A percentile compares a stretch with the other conserved stretches of the same genome.
Conservation (phyloP, 495 filamentous ascomycete genomes). For the Usnea hakonensis region DNA sequence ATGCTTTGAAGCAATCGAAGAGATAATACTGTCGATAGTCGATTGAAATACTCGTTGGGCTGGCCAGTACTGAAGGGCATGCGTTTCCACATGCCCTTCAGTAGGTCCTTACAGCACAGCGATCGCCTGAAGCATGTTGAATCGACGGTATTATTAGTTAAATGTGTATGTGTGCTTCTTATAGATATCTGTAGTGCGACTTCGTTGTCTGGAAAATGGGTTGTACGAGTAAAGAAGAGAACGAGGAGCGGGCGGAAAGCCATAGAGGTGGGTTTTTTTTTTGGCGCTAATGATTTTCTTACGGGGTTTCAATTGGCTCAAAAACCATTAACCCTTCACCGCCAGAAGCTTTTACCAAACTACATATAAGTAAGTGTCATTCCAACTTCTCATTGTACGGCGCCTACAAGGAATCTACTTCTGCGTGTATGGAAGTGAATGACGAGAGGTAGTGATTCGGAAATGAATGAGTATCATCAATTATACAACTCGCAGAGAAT, state of each 20-base stretch:
- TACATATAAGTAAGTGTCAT: conserved; percentile 18
- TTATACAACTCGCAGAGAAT: not conserved
- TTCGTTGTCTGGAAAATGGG: conserved; percentile 56
- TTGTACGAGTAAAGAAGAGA: conserved; percentile 32
- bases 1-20: conserved; percentile 42
- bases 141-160: conserved; percentile 65
- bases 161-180: conserved; percentile 32
- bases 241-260: conserved; percentile 22
- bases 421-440: not conserved
- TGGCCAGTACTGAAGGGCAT: conserved; percentile 68
- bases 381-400: conserved; percentile 8
- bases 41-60: conserved; percentile 69
- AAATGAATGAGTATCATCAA: not conserved
- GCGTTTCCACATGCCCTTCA: conserved; percentile 59
- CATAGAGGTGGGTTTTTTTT: conserved; percentile 20
- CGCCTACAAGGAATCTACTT: not conserved
- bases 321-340: conserved; percentile 10
- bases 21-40: conserved; percentile 69
- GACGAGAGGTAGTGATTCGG: not conserved
- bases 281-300: conserved; percentile 5
- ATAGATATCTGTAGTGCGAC: conserved; percentile 45
- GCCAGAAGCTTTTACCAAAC: conserved; percentile 11
- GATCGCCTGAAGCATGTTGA: conserved; percentile 76
- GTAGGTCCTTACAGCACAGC: conserved; percentile 91
- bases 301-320: conserved; percentile 7